These are phyloP conservation scores for Filobasidium wieringae DNA, from an alignment of 768 basidiomycete genomes.

Conservation along the genomic window DNA sequence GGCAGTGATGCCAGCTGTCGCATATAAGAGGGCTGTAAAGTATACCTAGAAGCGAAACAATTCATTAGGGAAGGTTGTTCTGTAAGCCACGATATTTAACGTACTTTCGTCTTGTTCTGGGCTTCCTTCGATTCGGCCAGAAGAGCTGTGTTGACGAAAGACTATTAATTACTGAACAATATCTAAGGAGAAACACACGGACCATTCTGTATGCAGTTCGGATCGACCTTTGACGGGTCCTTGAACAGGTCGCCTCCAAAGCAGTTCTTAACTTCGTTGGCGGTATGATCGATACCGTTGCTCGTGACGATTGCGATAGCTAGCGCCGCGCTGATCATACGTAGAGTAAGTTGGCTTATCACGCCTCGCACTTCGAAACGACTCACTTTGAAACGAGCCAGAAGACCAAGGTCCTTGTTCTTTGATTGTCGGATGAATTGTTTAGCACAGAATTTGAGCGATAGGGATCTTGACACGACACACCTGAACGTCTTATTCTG, in stretches of 20 bases:
- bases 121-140: slow-evolving; percentile 16
- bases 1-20: slow-evolving; percentile 27
- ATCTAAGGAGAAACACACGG: not conserved
- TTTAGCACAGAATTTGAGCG: not conserved
- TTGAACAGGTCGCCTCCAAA: slow-evolving; percentile 11
- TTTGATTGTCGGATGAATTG: slow-evolving; percentile 2
- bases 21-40: slow-evolving; percentile 30
- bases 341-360: too few relatives aligned
- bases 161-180: too few relatives aligned
- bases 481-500: slow-evolving; percentile 8
- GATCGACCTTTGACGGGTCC: slow-evolving; percentile 7
- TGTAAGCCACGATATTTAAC: not conserved
- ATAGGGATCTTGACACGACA: not conserved
- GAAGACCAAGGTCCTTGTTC: slow-evolving; percentile 31
- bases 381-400: slow-evolving; percentile 27
- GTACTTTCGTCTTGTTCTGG: slow-evolving; percentile 28
- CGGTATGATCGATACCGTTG: slow-evolving; percentile 31
- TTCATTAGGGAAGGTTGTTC: not conserved
- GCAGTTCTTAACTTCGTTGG: slow-evolving; percentile 23
- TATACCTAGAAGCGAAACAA: slow-evolving; percentile 16
- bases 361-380: too few relatives aligned
- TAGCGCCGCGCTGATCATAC: slow-evolving; percentile 28
- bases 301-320: slow-evolving; percentile 30
- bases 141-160: slow-evolving; percentile 15
- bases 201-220: slow-evolving; percentile 23